Conservation (phyloP, 805 yeast genomes). For the Starmera amethionina region DNA sequence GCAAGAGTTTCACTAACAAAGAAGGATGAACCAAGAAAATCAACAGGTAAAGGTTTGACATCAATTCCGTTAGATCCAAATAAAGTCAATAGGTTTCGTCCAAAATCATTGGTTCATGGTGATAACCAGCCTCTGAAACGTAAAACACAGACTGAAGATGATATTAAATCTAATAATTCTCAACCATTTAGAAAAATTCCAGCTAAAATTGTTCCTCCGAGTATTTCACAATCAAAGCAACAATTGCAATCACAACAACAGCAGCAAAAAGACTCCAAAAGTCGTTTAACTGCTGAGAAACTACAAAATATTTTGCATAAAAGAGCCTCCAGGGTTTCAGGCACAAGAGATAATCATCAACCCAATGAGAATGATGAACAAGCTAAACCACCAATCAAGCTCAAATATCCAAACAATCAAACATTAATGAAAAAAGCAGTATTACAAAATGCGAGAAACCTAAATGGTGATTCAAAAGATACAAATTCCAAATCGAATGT, state of each 20-base stretch:
- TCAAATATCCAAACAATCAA: conserved; percentile 10
- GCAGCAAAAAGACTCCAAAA: conserved; percentile 11
- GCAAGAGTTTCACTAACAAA: conserved; percentile 15
- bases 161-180: conserved; percentile 1
- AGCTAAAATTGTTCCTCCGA: conserved; percentile 14
- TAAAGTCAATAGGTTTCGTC: conserved; percentile 7
- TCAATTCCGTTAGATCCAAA: conserved; percentile 9
- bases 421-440: conserved; percentile 24
- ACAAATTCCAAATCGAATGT: conserved; percentile 2
- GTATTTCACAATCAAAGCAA: conserved; percentile 5
- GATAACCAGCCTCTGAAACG: conserved; percentile 5
- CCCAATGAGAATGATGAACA: conserved; percentile 1
- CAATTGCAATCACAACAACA: too few relatives aligned
- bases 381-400: not conserved
- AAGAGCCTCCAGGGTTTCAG: conserved; percentile 18
- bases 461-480: not conserved
- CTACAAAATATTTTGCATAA: conserved; percentile 11
- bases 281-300: conserved; percentile 18
- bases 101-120: conserved; percentile 11
- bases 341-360: conserved; percentile 8
- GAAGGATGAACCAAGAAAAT: conserved; percentile 1
- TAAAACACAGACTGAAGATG: conserved; percentile 15
- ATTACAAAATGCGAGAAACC: conserved; percentile 21
- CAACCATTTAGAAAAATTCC: conserved; percentile 17
- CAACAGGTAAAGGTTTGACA: conserved; percentile 12